Evolutionary conservation across 352 stramenopile species (phyloP).

Genomic region (Aphanomyces invadans): DNA sequence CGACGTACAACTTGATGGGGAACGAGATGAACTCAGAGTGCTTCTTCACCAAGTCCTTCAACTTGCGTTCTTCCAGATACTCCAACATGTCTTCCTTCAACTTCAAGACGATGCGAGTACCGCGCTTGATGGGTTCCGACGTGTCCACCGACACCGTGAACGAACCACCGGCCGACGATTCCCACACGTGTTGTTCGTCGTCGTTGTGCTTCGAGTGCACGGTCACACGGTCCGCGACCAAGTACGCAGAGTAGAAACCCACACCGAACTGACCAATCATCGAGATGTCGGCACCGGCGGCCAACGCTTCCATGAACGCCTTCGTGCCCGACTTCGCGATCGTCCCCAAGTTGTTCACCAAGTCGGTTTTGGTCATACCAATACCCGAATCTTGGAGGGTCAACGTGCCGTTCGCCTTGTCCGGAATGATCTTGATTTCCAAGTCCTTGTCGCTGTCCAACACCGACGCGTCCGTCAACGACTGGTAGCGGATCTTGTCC

Average conservation of each 20-base stretch:
- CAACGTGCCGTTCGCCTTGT: slow-evolving; percentile 99
- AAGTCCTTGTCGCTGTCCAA: slow-evolving; percentile 96
- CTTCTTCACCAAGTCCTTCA: slow-evolving; percentile 99
- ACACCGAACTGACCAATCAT: slow-evolving; percentile 99
- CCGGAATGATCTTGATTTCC: slow-evolving; percentile 98
- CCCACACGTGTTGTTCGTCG: slow-evolving; percentile 97
- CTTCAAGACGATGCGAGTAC: slow-evolving; percentile 95
- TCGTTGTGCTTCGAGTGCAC: slow-evolving; percentile 99
- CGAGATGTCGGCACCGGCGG: slow-evolving; percentile 95
- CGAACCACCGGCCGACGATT: slow-evolving; percentile 94
- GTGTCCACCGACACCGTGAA: slow-evolving; percentile 94
- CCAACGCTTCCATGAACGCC: slow-evolving; percentile 99
- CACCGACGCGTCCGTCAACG: slow-evolving; percentile 92
- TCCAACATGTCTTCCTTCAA: slow-evolving; percentile 99
- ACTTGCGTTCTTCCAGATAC: slow-evolving; percentile 97
- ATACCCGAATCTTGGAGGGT: slow-evolving; percentile 98
- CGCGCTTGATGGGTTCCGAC: slow-evolving; percentile 77
- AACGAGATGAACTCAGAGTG: slow-evolving; percentile 99
- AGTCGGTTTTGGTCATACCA: slow-evolving; percentile 99
- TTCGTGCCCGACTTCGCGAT: slow-evolving; percentile 99
- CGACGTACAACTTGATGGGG: slow-evolving; percentile 99
- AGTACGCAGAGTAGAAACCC: slow-evolving; percentile 99
- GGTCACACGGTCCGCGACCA: slow-evolving; percentile 98
- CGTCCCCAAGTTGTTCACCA: slow-evolving; percentile 99
- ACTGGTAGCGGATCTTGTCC: slow-evolving; percentile 97